Evolutionary conservation across 108 stramenopile genomes (phyloP).

Genomic region (Skeletonema marinoi): DNA sequence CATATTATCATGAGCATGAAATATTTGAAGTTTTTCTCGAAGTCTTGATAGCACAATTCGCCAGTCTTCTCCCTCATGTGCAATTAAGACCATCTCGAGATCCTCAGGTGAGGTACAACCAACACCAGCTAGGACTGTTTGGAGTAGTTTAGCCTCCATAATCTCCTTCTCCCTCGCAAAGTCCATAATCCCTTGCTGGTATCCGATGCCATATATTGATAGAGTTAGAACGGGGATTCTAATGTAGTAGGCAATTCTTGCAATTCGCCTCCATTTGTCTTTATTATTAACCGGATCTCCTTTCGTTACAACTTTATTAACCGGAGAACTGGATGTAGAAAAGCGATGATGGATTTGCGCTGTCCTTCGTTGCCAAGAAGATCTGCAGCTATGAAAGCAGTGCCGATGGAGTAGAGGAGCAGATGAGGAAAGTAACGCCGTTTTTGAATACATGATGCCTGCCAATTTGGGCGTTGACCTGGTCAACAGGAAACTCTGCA

Average conservation of each 20-base stretch:
- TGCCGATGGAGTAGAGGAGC: neutral
- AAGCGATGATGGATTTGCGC: neutral
- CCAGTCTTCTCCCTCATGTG: constrained; percentile 47
- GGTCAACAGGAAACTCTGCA: neutral
- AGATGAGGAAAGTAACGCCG: neutral
- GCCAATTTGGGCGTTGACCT: neutral
- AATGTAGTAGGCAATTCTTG: constrained; percentile 39
- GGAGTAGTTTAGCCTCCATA: constrained; percentile 32
- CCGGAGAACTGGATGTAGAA: neutral
- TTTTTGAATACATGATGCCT: neutral
- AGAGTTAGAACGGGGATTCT: constrained; percentile 69
- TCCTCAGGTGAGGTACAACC: constrained; percentile 42
- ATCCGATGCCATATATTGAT: constrained; percentile 72
- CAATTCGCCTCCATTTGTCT: constrained; percentile 40
- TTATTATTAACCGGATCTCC: no score
- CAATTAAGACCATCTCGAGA: constrained; percentile 29
- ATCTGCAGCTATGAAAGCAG: neutral
- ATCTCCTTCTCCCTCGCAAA: constrained; percentile 39
- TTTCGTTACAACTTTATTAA: no score
- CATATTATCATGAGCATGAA: constrained; percentile 1
- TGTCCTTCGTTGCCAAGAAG: neutral
- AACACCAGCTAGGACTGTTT: constrained; percentile 44
- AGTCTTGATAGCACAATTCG: constrained; percentile 22
- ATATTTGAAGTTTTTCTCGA: constrained; percentile 6
- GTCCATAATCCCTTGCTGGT: constrained; percentile 77